Conservation (phyloP, 768 basidiomycete genomes). For the Coprinellus aureogranulatus region DNA sequence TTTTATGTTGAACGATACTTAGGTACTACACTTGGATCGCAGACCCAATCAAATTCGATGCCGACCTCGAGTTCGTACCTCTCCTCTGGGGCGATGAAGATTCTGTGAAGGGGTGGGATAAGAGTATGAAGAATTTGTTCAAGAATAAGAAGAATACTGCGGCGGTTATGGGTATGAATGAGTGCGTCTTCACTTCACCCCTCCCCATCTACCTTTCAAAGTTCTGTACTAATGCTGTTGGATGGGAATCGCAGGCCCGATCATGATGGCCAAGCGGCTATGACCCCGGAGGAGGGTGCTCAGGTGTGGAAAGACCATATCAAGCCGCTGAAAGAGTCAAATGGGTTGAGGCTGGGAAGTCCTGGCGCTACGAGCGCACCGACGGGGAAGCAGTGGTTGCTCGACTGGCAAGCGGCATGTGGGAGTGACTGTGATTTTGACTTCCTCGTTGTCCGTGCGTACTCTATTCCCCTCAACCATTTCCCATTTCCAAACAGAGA, state of each 20-base stretch:
- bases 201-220: no score
- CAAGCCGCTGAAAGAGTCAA: conserved; percentile 42
- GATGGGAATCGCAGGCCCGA: conserved; percentile 17
- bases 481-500: neutral
- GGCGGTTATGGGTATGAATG: neutral
- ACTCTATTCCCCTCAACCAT: neutral
- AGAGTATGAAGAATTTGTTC: conserved; percentile 41
- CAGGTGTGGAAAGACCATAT: conserved; percentile 50
- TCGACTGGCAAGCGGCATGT: conserved; percentile 51
- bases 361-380: conserved; percentile 54
- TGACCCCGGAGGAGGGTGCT: conserved; percentile 48
- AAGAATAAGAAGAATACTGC: neutral
- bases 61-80: conserved; percentile 50
- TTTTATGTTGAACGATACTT: neutral
- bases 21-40: conserved; percentile 57
- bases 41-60: conserved; percentile 15
- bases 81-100: conserved; percentile 52
- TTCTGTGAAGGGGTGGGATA: conserved; percentile 36
- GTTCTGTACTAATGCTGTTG: no score
- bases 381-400: conserved; percentile 52
- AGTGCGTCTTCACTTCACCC: neutral
- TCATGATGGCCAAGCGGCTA: conserved; percentile 45
- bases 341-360: conserved; percentile 48
- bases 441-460: conserved; percentile 54
- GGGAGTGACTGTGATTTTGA: conserved; percentile 51